phyloP scores from a whole-genome alignment of 805 yeast species.

The Candida silvicultrix region DNA sequence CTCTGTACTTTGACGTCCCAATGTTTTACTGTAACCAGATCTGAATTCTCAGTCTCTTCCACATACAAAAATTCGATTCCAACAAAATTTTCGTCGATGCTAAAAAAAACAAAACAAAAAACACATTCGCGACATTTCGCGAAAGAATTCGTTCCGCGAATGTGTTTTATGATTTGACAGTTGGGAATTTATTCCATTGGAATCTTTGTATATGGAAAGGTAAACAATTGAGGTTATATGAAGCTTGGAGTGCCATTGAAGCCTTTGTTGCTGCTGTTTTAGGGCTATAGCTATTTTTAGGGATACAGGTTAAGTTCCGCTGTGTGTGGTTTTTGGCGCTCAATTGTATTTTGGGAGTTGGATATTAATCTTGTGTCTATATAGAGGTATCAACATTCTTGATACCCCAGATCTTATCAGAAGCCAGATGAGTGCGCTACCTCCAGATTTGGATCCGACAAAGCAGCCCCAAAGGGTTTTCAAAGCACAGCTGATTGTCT shows the following conservation, averaged over 20 bases:
- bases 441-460: constrained; percentile 25
- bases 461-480: constrained; percentile 45
- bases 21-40: not conserved
- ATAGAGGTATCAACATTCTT: not conserved
- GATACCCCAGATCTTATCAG: not conserved
- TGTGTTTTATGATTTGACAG: not conserved
- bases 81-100: not conserved
- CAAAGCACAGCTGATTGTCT: constrained; percentile 76
- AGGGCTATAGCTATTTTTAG: too few species aligned
- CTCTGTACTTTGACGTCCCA: too few species aligned
- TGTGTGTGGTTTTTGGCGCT: too few species aligned
- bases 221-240: too few species aligned
- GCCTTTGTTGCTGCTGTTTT: too few species aligned
- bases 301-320: too few species aligned
- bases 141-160: not conserved
- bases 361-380: too few species aligned
- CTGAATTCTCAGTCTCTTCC: not conserved
- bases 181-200: too few species aligned
- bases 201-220: not conserved
- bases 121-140: too few species aligned
- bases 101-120: too few species aligned
- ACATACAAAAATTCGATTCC: not conserved
- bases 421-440: constrained; percentile 18
- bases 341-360: too few species aligned
- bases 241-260: too few species aligned